Percentiles rank a stretch among this genome's conserved stretches.
Evolutionary conservation across 2,329 filamentous ascomycete species (phyloP).

Genomic region (Sordariomycetes sp.): DNA sequence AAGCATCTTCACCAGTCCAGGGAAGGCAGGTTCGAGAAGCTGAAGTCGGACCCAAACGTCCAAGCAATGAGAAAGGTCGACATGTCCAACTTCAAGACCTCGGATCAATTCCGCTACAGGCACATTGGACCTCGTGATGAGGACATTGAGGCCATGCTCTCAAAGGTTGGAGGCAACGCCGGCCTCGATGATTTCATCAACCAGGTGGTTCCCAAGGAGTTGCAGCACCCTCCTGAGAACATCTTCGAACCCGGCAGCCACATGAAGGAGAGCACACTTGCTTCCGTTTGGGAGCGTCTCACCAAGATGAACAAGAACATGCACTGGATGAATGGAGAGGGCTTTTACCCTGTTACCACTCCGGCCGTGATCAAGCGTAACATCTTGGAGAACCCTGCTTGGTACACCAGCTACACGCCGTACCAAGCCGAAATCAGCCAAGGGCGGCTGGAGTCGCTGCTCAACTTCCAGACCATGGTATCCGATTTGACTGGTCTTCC

Average conservation of each 20-base stretch:
- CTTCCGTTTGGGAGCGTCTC: conserved; percentile 6
- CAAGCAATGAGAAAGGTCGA: neutral
- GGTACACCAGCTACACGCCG: conserved; percentile 97
- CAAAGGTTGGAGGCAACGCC: conserved; percentile 61
- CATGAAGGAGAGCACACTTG: neutral
- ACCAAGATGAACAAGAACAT: conserved; percentile 45
- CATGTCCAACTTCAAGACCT: conserved; percentile 2
- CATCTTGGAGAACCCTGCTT: conserved; percentile 83
- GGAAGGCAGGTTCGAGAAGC: too few species aligned
- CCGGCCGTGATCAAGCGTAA: conserved; percentile 90
- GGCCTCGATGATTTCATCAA: conserved; percentile 75
- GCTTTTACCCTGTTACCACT: conserved; percentile 80
- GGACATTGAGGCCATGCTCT: conserved; percentile 70
- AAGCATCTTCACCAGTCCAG: too few species aligned
- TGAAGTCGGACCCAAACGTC: neutral
- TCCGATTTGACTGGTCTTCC: conserved; percentile 78
- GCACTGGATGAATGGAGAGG: conserved; percentile 72
- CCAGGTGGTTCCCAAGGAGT: conserved; percentile 74
- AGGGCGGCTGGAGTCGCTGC: conserved; percentile 78
- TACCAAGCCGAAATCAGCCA: conserved; percentile 98
- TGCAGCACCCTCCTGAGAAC: conserved; percentile 37
- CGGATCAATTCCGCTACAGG: conserved; percentile 55
- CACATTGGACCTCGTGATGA: conserved; percentile 77
- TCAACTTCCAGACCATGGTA: conserved; percentile 94
- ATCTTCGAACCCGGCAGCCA: neutral